Conservation (phyloP, 1,139 yeast genomes). For the Suhomyces chickasaworum region DNA sequence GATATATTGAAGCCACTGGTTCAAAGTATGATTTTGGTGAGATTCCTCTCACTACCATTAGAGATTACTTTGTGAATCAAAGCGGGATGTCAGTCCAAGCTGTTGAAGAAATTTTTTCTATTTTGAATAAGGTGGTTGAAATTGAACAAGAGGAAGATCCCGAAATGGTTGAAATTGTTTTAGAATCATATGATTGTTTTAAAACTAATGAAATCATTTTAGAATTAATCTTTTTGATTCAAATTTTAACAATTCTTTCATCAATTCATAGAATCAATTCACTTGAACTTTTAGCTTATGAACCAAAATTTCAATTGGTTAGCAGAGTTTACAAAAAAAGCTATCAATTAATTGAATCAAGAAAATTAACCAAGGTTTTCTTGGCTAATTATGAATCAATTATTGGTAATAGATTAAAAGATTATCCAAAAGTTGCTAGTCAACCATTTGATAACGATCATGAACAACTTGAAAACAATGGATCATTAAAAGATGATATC, state of each 20-base stretch:
- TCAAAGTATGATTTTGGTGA: slow-evolving; percentile 85
- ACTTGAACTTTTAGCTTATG: slow-evolving; percentile 29
- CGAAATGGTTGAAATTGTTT: slow-evolving; percentile 48
- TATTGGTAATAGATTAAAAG: slow-evolving; percentile 34
- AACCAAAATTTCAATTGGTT: slow-evolving; percentile 36
- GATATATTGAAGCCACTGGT: slow-evolving; percentile 79
- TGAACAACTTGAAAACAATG: slow-evolving; percentile 1
- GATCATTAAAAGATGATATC: background rate
- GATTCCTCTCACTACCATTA: slow-evolving; percentile 49
- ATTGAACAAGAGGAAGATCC: slow-evolving; percentile 42
- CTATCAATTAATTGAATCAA: slow-evolving; percentile 47
- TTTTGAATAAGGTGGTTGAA: slow-evolving; percentile 27
- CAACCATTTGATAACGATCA: slow-evolving; percentile 21
- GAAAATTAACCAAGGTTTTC: slow-evolving; percentile 41
- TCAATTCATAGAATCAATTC: slow-evolving; percentile 36
- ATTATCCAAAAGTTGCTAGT: slow-evolving; percentile 43
- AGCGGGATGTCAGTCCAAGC: slow-evolving; percentile 22
- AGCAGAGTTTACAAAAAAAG: slow-evolving; percentile 49
- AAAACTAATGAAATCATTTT: slow-evolving; percentile 56
- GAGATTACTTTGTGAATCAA: slow-evolving; percentile 30
- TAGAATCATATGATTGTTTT: slow-evolving; percentile 65
- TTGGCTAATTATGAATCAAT: slow-evolving; percentile 34
- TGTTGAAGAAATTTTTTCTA: slow-evolving; percentile 35
- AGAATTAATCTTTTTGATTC: slow-evolving; percentile 57
- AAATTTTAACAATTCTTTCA: slow-evolving; percentile 49